Percentiles rank a stretch among this genome's conserved stretches.
phyloP scores from a whole-genome alignment of 2,329 filamentous ascomycete genomes.

The Eutypa lata region DNA sequence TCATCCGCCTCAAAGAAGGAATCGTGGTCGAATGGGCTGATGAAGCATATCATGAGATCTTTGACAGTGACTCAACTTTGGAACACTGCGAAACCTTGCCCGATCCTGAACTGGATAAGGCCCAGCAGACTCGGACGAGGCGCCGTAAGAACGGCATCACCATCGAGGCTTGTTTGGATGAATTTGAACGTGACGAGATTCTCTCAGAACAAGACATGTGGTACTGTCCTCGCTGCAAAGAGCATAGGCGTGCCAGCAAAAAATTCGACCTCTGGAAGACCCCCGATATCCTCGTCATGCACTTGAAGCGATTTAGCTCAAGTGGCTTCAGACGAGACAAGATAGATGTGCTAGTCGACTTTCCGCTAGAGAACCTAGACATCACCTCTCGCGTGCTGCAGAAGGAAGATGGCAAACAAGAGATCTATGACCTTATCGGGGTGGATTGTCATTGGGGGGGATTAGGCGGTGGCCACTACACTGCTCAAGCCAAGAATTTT shows the following conservation, averaged over 20 bases:
- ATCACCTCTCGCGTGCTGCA: conserved; percentile 76
- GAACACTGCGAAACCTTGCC: conserved; percentile 48
- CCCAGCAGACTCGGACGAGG: conserved; percentile 58
- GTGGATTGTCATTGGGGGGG: conserved; percentile 96
- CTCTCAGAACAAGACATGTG: conserved; percentile 94
- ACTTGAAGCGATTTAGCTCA: conserved; percentile 92
- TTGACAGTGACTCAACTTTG: conserved; percentile 60
- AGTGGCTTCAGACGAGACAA: conserved; percentile 82
- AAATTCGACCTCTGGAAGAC: conserved; percentile 97
- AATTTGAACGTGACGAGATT: conserved; percentile 91
- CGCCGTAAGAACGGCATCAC: conserved; percentile 75
- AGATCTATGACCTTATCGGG: conserved; percentile 89
- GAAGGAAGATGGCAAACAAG: conserved; percentile 74
- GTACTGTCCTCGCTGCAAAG: conserved; percentile 96
- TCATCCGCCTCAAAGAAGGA: conserved; percentile 78
- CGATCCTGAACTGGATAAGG: conserved; percentile 63
- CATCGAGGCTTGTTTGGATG: conserved; percentile 86
- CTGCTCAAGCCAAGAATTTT: conserved; percentile 91
- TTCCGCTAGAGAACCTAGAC: conserved; percentile 84
- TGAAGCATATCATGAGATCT: conserved; percentile 68
- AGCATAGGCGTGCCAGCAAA: conserved; percentile 87
- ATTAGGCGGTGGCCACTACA: conserved; percentile 93
- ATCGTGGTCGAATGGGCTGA: conserved; percentile 84
- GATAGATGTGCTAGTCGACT: conserved; percentile 86
- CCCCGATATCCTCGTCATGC: conserved; percentile 90